A percentile compares a stretch with the other conserved stretches of the same genome.
phyloP scores from a whole-genome alignment of 331 rosid genomes.

The Pyrus hybrid region DNA sequence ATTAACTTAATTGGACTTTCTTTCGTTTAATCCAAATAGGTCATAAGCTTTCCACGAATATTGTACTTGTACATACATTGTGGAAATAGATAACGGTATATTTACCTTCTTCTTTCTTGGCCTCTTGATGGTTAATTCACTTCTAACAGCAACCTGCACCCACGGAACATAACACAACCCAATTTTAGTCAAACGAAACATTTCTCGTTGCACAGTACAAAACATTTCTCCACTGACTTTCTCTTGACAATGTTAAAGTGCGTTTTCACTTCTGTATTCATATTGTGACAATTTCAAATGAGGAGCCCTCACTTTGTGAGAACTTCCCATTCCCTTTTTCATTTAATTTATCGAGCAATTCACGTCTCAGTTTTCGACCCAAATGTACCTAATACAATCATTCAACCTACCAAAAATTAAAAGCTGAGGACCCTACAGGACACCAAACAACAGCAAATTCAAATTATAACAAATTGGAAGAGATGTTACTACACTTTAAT shows the following conservation, averaged over 20 bases:
- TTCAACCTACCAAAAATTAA: not conserved
- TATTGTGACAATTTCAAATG: not conserved
- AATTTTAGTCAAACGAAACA: not conserved
- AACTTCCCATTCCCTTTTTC: not conserved
- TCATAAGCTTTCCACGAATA: not conserved
- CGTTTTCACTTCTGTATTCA: not conserved
- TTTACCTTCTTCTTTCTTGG: conserved; percentile 58
- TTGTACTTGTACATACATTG: not conserved
- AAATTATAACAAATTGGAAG: conserved; percentile 16
- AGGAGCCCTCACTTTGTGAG: not conserved
- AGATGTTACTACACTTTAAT: not conserved
- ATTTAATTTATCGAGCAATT: too few relatives aligned
- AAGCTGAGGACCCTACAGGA: not conserved
- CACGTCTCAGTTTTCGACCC: not conserved
- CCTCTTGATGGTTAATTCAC: conserved; percentile 45
- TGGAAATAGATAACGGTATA: not conserved
- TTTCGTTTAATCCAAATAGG: not conserved
- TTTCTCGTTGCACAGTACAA: not conserved
- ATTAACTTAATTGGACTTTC: not conserved
- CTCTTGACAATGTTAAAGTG: conserved; percentile 6
- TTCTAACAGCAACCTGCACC: conserved; percentile 38
- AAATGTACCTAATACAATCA: not conserved
- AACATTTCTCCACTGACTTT: not conserved
- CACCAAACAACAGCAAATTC: conserved; percentile 14
- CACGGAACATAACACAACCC: not conserved